These are phyloP conservation scores for Trypanosoma vivax DNA, from an alignment of 208 protist genomes.

Conservation along the genomic window DNA sequence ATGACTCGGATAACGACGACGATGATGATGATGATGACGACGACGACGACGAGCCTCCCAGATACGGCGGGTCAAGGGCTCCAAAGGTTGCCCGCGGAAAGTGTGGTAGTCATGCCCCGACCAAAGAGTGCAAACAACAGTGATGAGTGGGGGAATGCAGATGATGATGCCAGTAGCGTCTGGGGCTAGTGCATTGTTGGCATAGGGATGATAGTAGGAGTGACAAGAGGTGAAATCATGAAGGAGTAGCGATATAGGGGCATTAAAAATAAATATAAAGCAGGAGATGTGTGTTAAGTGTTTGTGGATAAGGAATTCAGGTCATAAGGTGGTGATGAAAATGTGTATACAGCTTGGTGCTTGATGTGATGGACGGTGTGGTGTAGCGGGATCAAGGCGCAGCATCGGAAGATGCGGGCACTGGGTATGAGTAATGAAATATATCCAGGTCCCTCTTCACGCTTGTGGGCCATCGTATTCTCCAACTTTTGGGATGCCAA, in stretches of 20 bases:
- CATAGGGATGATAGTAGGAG: background rate
- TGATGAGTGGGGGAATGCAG: background rate
- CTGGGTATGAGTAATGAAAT: too few species aligned
- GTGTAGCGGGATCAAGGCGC: too few species aligned
- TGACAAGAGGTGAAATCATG: background rate
- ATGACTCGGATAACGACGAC: slow-evolving; percentile 71
- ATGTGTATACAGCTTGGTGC: too few species aligned
- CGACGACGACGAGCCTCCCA: background rate
- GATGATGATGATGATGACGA: slow-evolving; percentile 23
- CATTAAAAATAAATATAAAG: too few species aligned
- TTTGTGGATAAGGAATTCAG: too few species aligned
- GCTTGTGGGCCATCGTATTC: too few species aligned
- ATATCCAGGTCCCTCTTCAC: too few species aligned
- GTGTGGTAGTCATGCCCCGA: background rate
- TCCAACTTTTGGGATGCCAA: too few species aligned
- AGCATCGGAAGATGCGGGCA: too few species aligned
- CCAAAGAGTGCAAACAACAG: slow-evolving; percentile 21
- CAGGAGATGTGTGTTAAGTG: too few species aligned
- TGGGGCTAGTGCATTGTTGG: background rate
- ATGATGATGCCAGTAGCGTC: background rate
- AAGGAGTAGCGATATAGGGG: background rate
- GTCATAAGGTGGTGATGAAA: too few species aligned
- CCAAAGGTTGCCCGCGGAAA: background rate
- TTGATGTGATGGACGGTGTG: too few species aligned
- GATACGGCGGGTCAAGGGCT: background rate